Evolutionary conservation across 768 basidiomycete genomes (phyloP), one percentile per base, ranked within the genome.

Genomic region (Tremella yokohamensis): DNA sequence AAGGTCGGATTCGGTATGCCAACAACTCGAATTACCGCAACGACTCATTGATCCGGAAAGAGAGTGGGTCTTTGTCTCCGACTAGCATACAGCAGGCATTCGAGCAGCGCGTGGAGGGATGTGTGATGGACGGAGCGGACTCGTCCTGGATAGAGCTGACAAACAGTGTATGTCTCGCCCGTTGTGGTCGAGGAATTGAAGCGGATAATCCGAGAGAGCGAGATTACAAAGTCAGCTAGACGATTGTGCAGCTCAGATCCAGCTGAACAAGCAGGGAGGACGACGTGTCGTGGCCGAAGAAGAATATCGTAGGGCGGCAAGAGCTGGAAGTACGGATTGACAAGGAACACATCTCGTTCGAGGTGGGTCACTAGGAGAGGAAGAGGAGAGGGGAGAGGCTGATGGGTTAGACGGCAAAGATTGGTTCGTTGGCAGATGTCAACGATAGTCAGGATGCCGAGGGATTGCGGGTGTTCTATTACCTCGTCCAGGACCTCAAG

Each of bases 11-110:
- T 55, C 84, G 96, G 65, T 99, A 98, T 76, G 96, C 96, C 61
- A 94, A 98, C 81, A 98, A 98, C 81, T 97, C 94, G 9, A 99
- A 99, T 79, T 99, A 99, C 79, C 81, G 96, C 29, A 98, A 98
- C 69, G 96, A 99, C 79, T 88, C 87, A 76, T 80, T 99, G 49
- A 98, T 99, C 75, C 84, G 94, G 61, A 98, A 98, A 89, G 96
- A 99, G 79, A 96, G 93, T 96, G 66, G 70, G 90, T 83, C 8
- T 18, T 6, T 34, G n/a, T n/a, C n/a, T n/a, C n/a, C n/a, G n/a
- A n/a, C n/a, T n/a, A n/a, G n/a, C n/a, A n/a, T n/a, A n/a, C n/a
- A n/a, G n/a, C n/a, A n/a, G n/a, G n/a, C n/a, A n/a, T n/a, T n/a
- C n/a, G n/a, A n/a, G n/a, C n/a, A n/a, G n/a, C n/a, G n/a, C n/a